These are phyloP conservation scores for Fonsecaea erecta DNA, from an alignment of 2,329 filamentous ascomycete genomes.

Conservation along the genomic window DNA sequence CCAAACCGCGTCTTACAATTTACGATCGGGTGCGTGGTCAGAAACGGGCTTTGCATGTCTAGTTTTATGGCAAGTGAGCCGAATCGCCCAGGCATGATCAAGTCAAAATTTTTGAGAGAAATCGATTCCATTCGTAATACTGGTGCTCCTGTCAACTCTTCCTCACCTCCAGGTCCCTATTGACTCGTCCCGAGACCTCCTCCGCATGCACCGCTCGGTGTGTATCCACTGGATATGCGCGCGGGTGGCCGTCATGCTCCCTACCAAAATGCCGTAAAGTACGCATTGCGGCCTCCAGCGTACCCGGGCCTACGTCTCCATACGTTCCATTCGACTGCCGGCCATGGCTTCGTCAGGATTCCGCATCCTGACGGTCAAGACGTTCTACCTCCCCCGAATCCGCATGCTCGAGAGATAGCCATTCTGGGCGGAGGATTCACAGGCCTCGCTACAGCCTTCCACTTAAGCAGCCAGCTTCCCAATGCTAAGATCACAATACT, in stretches of 20 bases:
- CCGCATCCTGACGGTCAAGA: neutral
- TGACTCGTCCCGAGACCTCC: neutral
- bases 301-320: slow-evolving; percentile 53
- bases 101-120: slow-evolving; percentile 2
- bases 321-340: slow-evolving; percentile 16
- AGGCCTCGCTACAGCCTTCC: slow-evolving; percentile 77
- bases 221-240: slow-evolving; percentile 36
- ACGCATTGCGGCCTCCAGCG: slow-evolving; percentile 20
- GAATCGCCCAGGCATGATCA: slow-evolving; percentile 7
- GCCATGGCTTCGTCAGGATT: neutral
- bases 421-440: slow-evolving; percentile 83
- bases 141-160: neutral
- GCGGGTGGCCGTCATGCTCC: slow-evolving; percentile 32
- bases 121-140: neutral
- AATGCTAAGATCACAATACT: slow-evolving; percentile 77
- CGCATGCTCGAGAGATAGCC: slow-evolving; percentile 57
- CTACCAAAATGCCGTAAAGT: slow-evolving; percentile 31
- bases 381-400: slow-evolving; percentile 28
- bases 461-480: slow-evolving; percentile 71
- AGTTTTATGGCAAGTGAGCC: slow-evolving; percentile 4
- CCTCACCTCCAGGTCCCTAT: neutral
- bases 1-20: neutral
- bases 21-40: neutral
- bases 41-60: neutral
- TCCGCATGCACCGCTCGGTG: slow-evolving; percentile 27